Conservation (phyloP, 2,329 filamentous ascomycete species). For the Neocucurbitaria cava region DNA sequence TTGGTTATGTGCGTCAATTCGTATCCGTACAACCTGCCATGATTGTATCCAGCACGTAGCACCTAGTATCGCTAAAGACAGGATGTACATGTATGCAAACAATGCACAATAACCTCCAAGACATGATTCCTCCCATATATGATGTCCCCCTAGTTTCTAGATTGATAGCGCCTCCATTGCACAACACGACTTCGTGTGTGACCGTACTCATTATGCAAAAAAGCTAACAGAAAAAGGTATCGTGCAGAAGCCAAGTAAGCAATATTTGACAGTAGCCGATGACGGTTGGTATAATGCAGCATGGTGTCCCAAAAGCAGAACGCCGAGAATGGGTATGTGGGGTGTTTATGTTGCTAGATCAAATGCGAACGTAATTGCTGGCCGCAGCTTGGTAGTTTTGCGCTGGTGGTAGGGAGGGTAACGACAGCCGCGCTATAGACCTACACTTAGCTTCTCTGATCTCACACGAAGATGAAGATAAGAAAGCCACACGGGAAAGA, state of each 20-base stretch:
- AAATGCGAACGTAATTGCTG: slow-evolving; percentile 34
- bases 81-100: background rate
- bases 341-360: slow-evolving; percentile 3
- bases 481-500: slow-evolving; percentile 14
- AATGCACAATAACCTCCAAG: background rate
- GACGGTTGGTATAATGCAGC: background rate
- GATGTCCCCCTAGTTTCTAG: background rate
- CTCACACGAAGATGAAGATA: slow-evolving; percentile 17
- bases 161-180: background rate
- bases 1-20: background rate
- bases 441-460: slow-evolving; percentile 34
- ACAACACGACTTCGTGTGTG: background rate
- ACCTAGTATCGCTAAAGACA: background rate
- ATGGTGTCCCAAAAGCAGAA: background rate
- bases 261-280: background rate
- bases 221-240: background rate
- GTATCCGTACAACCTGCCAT: background rate
- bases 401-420: slow-evolving; percentile 33
- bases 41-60: background rate
- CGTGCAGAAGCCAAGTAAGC: background rate
- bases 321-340: background rate
- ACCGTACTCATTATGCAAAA: background rate
- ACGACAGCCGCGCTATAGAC: slow-evolving; percentile 32
- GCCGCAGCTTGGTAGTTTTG: slow-evolving; percentile 36
- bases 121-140: background rate